phyloP scores from a whole-genome alignment of 805 yeast species.

The Suhomyces vadensis region DNA sequence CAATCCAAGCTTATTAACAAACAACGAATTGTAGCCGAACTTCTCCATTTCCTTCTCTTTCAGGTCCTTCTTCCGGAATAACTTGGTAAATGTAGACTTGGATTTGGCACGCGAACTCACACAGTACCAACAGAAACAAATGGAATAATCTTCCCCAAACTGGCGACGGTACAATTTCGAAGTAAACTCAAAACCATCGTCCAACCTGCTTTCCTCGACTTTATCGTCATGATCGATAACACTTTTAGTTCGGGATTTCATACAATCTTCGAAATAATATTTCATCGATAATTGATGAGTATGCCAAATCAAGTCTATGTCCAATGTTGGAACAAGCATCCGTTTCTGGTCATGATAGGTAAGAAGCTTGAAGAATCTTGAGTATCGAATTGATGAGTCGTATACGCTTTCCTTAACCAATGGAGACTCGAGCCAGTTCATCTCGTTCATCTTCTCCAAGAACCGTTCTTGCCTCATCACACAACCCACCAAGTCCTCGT shows the following conservation, averaged over 20 bases:
- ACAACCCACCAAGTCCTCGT: conserved; percentile 28
- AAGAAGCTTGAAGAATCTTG: conserved; percentile 16
- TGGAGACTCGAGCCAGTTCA: conserved; percentile 21
- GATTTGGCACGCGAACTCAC: conserved; percentile 7
- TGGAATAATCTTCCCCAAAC: conserved; percentile 17
- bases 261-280: conserved; percentile 17
- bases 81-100: conserved; percentile 6
- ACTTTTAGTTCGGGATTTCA: not conserved
- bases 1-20: conserved; percentile 9
- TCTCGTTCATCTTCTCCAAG: conserved; percentile 20
- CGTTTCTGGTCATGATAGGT: conserved; percentile 1
- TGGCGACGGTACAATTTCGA: conserved; percentile 15
- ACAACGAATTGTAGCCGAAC: conserved; percentile 4
- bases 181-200: conserved; percentile 18
- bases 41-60: not conserved
- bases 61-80: conserved; percentile 6
- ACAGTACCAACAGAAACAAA: conserved; percentile 24
- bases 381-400: conserved; percentile 20
- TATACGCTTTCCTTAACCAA: conserved; percentile 13
- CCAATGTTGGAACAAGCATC: conserved; percentile 26
- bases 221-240: conserved; percentile 28
- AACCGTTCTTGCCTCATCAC: conserved; percentile 25
- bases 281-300: conserved; percentile 24
- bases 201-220: conserved; percentile 21
- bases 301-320: conserved; percentile 30